Evolutionary conservation across 345 rosid species (phyloP).

Genomic region (Heritiera littoralis): DNA sequence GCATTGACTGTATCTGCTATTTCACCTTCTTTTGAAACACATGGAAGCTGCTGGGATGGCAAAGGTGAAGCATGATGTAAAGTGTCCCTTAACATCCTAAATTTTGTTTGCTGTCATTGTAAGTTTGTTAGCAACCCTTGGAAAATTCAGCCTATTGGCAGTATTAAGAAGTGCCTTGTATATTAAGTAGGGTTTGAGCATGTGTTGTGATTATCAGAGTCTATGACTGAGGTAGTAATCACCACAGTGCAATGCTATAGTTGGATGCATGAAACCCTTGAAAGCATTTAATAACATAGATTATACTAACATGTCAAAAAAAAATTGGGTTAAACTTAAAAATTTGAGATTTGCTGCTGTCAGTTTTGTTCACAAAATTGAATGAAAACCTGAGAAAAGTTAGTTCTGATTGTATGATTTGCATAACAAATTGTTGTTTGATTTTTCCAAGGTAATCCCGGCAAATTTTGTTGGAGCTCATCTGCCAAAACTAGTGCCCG

Average conservation of each 20-base stretch:
- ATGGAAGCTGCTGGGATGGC: not conserved
- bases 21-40: slow-evolving; percentile 3
- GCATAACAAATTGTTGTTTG: not conserved
- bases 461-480: slow-evolving; percentile 7
- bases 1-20: not conserved
- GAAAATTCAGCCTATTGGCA: not conserved
- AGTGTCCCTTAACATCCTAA: not conserved
- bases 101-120: not conserved
- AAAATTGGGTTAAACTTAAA: too few species aligned
- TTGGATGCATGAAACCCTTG: slow-evolving; percentile 18
- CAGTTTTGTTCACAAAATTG: too few species aligned
- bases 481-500: not conserved
- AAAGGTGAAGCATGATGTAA: not conserved
- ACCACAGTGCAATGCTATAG: not conserved
- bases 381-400: not conserved
- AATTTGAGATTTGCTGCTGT: too few species aligned
- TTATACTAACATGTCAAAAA: not conserved
- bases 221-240: not conserved
- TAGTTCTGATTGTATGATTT: not conserved
- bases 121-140: not conserved
- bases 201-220: not conserved
- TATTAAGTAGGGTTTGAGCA: slow-evolving; percentile 1
- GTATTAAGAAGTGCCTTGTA: not conserved
- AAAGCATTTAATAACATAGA: not conserved
- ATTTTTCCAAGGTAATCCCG: not conserved